Conservation (phyloP, 306 rosid genomes). For the Quercus rubra region DNA sequence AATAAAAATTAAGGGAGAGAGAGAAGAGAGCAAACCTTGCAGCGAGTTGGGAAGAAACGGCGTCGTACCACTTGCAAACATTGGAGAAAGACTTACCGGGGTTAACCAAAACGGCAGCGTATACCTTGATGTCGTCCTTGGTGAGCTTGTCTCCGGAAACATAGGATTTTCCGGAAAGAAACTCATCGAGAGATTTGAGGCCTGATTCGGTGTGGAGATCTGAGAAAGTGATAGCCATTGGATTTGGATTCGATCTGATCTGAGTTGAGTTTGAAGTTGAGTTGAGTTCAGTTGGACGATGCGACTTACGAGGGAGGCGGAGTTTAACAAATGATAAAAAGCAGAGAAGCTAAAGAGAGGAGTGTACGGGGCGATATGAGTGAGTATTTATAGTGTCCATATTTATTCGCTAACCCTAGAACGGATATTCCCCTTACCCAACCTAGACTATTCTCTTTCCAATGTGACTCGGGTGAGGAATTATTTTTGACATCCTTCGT, state of each 20-base stretch:
- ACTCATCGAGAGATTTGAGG: conserved; percentile 63
- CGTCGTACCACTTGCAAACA: conserved; percentile 66
- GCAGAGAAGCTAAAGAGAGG: no score
- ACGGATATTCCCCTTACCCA: no score
- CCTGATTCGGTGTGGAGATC: conserved; percentile 83
- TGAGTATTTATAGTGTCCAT: conserved; percentile 5
- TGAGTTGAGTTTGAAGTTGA: not conserved
- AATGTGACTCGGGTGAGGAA: no score
- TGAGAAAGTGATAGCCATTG: conserved; percentile 79
- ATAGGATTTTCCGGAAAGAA: conserved; percentile 66
- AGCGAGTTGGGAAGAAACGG: conserved; percentile 60
- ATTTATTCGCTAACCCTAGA: not conserved
- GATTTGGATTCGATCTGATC: not conserved
- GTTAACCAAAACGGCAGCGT: conserved; percentile 53
- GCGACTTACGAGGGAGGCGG: not conserved
- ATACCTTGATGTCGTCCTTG: conserved; percentile 78
- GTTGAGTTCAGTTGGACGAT: not conserved
- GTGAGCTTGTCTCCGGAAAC: conserved; percentile 70
- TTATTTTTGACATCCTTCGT: no score
- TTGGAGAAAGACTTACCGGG: conserved; percentile 46
- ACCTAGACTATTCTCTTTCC: no score
- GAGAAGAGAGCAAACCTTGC: conserved; percentile 37
- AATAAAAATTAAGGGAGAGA: not conserved
- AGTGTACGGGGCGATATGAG: rapidly evolving
- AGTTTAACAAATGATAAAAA: not conserved